Base-by-base conservation (phyloP, 2,329 filamentous ascomycete genomes). In the Calycina marina region DNA sequence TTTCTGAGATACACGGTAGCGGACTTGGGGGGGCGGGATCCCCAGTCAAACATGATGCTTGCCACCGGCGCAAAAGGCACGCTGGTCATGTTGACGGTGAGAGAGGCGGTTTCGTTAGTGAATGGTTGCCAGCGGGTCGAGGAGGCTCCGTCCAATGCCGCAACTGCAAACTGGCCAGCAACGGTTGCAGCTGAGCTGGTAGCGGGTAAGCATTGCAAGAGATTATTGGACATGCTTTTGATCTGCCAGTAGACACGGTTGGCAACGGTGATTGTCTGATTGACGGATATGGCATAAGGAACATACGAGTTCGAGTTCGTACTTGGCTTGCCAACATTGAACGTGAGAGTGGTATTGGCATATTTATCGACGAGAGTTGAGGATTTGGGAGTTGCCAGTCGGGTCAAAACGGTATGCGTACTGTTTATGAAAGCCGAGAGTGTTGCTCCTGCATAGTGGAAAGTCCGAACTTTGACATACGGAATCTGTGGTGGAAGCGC, bases 131-230 rank as follows among this genome's bases (percentile, higher is more conserved):
- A 82, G 41, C 68, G 69, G 0, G 76, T 81, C 12, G 67, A 67
- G 4, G 67, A 59, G 2, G 72, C 72, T 32, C 77, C 77, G 44
- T 82, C 77, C 31, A 77, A 65, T 3, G 72, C 74, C 0, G 67
- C 62, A 32, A 77, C 59, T 1, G 77, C 75, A 55, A 82, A 79
- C 51, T 83, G 78, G 10, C 77, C 78, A 0, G 72, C 67, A 15
- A 63, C 56, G 45, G 64, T 69, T 2, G 51, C 47, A 24, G 62
- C 50, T 0, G 56, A 49, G 2, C 66, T 69, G 11, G 49, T 51
- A 0, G 66, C 65, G 1, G 70, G 61, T 4, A 59, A 61, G 50
- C 77, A 83, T 55, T 83, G 77, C 0, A 69, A 61, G 16, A 80
- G 58, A 48, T 83, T 81, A 6, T 65, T 65, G 0, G 59, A 45